Evolutionary conservation across 2,329 filamentous ascomycete genomes (phyloP), one percentile per base, ranked within the genome.

Genomic region (Microcyclosporella mali): DNA sequence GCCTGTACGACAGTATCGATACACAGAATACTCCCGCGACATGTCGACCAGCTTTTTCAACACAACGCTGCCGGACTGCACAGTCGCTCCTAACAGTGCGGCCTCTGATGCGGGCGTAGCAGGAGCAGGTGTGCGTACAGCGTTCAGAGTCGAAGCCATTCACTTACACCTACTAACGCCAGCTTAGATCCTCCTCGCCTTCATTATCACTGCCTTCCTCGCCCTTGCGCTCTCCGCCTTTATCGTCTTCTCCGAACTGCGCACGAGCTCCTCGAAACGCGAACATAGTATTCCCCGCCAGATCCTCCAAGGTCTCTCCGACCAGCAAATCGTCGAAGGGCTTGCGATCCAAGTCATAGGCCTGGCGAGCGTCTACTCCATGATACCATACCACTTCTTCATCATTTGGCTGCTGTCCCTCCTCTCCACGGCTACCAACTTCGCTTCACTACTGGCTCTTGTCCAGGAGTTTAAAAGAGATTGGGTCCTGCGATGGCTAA

Each of bases 331-430:
- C 60, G 67, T 84, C 41, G 80, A 79, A 14, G 80, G 81, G 31
- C 83, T 84, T 58, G 79, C 77, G n/a, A 77, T 85, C 43, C 80
- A 84, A 59, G 70, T 69, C 43, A 70, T 84, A 17, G 81, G 76
- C 0, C 71, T 85, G 1, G 75, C 75, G 3, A 78, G 79, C 56
- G 73, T 77, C 57, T 64, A 71, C 34, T 67, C 68, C 4, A 73
- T 84, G 59, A 71, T 81, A 0, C 73, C 79, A 0, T 85, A 85
- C 58, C 81, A 85, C 63, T 83, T 84, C 66, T 84, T 84, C 66
- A 72, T 84, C 41, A 75, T 84, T 51, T 84, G 80, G 81, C 80
- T 83, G 67, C 66, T 84, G 2, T 78, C 77, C 0, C 63, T 82
- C 10, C 68, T 84, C 6, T 78, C 78, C 12, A 82, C 78, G 50